These are phyloP conservation scores for Pezicula neosporulosa DNA, from an alignment of 2,329 filamentous ascomycete species.

Conservation along the genomic window DNA sequence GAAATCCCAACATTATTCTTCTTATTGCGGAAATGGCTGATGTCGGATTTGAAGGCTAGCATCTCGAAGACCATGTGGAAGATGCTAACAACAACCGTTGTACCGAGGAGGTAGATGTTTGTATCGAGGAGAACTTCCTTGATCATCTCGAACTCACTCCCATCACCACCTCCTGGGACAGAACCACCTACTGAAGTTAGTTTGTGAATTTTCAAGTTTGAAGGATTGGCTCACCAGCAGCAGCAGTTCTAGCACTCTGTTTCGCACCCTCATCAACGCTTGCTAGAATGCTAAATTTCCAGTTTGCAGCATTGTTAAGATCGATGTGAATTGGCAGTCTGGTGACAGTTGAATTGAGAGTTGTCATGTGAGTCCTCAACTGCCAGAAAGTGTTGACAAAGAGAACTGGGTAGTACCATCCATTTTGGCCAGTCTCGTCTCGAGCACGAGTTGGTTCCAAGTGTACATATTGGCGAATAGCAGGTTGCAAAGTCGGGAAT, in stretches of 20 bases:
- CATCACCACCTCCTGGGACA: constrained; percentile 74
- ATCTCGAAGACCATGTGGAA: constrained; percentile 94
- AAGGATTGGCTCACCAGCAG: constrained; percentile 54
- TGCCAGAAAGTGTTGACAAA: constrained; percentile 99
- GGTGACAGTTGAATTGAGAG: constrained; percentile 86
- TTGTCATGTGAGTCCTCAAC: constrained; percentile 83
- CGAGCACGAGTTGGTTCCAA: constrained; percentile 78
- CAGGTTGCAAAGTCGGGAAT: constrained; percentile 66
- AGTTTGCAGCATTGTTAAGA: constrained; percentile 75
- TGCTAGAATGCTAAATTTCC: constrained; percentile 86
- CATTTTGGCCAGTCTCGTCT: constrained; percentile 80
- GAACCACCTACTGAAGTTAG: constrained; percentile 19
- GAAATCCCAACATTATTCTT: constrained; percentile 98
- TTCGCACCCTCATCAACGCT: constrained; percentile 86
- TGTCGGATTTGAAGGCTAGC: constrained; percentile 95
- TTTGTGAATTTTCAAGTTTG: neutral
- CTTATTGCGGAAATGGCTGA: constrained; percentile 98
- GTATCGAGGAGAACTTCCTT: constrained; percentile 94
- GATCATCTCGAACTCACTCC: constrained; percentile 93
- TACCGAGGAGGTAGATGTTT: constrained; percentile 83
- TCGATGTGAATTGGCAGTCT: constrained; percentile 79
- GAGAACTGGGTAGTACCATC: constrained; percentile 89
- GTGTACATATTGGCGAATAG: constrained; percentile 72
- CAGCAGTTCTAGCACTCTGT: constrained; percentile 74
- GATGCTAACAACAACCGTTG: constrained; percentile 81